Percentiles rank a stretch among this genome's conserved stretches.
These are phyloP conservation scores for Orbilia oligospora DNA, from an alignment of 2,329 filamentous ascomycete genomes.

Conservation along the genomic window DNA sequence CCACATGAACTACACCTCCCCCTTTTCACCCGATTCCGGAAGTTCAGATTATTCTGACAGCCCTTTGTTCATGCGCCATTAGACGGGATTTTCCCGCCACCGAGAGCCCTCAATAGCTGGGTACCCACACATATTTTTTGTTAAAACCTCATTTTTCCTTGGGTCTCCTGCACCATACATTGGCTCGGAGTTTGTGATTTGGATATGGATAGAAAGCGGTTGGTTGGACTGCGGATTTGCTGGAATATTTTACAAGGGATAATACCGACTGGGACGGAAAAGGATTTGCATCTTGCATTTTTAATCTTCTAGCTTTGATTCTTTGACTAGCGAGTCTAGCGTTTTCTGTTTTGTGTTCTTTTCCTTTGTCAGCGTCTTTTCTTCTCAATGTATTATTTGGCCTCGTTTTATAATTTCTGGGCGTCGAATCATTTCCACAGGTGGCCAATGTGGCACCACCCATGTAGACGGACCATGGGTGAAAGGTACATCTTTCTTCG, in stretches of 20 bases:
- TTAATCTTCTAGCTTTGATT: slow-evolving; percentile 35
- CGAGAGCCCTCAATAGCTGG: slow-evolving; percentile 24
- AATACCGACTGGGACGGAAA: slow-evolving; percentile 51
- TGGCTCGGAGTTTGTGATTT: slow-evolving; percentile 53
- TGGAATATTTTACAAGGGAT: slow-evolving; percentile 35
- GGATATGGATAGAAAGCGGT: slow-evolving; percentile 30
- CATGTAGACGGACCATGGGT: slow-evolving; percentile 29
- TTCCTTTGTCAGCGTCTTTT: slow-evolving; percentile 45
- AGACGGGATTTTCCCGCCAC: slow-evolving; percentile 47
- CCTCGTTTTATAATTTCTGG: slow-evolving; percentile 43
- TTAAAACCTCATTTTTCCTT: slow-evolving; percentile 35
- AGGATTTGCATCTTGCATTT: slow-evolving; percentile 55
- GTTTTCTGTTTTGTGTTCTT: slow-evolving; percentile 32
- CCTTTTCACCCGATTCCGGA: slow-evolving; percentile 57
- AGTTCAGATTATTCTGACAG: slow-evolving; percentile 59
- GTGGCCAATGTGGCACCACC: slow-evolving; percentile 52
- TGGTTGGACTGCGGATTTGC: slow-evolving; percentile 39
- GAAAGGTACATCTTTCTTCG: slow-evolving; percentile 28
- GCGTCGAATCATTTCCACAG: slow-evolving; percentile 56
- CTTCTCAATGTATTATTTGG: slow-evolving; percentile 30
- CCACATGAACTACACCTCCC: slow-evolving; percentile 52
- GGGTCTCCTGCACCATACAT: slow-evolving; percentile 54
- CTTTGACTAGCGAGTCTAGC: slow-evolving; percentile 53
- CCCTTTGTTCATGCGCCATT: slow-evolving; percentile 49
- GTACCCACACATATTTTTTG: slow-evolving; percentile 30